Evolutionary conservation across 2,329 filamentous ascomycete species (phyloP).

Genomic region (Aspergillus oerlinghausenensis): DNA sequence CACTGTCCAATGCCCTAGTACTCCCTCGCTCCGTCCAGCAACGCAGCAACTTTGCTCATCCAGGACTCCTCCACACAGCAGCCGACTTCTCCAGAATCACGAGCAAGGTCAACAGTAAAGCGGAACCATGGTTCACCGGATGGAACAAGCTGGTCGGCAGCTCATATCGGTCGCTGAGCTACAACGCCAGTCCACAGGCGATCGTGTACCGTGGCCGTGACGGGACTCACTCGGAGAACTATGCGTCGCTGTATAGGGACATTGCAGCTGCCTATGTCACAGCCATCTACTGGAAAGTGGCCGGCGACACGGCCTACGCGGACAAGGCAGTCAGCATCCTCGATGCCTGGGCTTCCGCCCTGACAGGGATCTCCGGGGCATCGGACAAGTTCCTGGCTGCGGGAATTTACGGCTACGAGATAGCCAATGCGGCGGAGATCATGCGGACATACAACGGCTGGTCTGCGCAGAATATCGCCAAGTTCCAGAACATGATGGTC

Average conservation of each 20-base stretch:
- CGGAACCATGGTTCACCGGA: slow-evolving; percentile 33
- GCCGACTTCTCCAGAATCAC: slow-evolving; percentile 40
- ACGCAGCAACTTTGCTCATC: slow-evolving; percentile 23
- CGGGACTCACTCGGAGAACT: slow-evolving; percentile 29
- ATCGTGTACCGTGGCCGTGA: slow-evolving; percentile 35
- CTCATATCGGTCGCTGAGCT: slow-evolving; percentile 26
- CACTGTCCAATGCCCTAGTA: neutral
- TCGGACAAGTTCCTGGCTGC: slow-evolving; percentile 38
- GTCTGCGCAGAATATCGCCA: slow-evolving; percentile 19
- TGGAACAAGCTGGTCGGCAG: slow-evolving; percentile 30
- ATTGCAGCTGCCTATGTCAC: slow-evolving; percentile 36
- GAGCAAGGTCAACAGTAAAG: slow-evolving; percentile 28
- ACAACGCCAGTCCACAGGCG: slow-evolving; percentile 24
- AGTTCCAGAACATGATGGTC: slow-evolving; percentile 28
- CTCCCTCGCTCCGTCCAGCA: neutral
- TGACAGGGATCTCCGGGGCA: slow-evolving; percentile 31
- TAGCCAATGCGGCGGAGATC: slow-evolving; percentile 46
- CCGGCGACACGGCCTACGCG: slow-evolving; percentile 34
- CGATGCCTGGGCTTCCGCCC: slow-evolving; percentile 35
- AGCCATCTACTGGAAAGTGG: slow-evolving; percentile 41
- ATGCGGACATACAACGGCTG: slow-evolving; percentile 35
- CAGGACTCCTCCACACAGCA: slow-evolving; percentile 34
- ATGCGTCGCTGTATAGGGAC: slow-evolving; percentile 30
- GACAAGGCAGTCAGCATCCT: slow-evolving; percentile 36
- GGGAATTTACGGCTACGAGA: slow-evolving; percentile 45